Evolutionary conservation across 2,329 filamentous ascomycete genomes (phyloP).

Genomic region (Aspergillus hortae): DNA sequence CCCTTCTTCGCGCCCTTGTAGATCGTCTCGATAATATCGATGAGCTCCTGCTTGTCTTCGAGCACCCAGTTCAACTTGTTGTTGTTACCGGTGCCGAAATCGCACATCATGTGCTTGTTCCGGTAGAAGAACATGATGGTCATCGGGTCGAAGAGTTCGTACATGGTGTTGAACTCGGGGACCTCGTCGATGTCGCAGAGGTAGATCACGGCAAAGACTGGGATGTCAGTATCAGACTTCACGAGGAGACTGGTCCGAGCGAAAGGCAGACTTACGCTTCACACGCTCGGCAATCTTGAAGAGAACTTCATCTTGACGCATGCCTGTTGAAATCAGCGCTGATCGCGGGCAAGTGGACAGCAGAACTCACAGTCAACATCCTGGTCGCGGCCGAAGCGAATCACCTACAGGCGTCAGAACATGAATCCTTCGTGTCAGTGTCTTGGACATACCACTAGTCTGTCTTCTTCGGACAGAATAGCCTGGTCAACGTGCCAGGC

Average conservation of each 20-base stretch:
- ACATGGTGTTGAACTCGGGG: conserved; percentile 94
- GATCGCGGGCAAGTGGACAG: not conserved
- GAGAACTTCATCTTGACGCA: conserved; percentile 86
- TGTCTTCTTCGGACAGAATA: conserved; percentile 85
- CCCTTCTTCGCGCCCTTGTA: conserved; percentile 99
- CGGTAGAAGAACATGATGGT: conserved; percentile 68
- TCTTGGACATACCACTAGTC: conserved; percentile 51
- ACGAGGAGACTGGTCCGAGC: not conserved
- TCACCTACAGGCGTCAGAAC: conserved; percentile 54
- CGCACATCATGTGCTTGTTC: conserved; percentile 91
- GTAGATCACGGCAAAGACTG: conserved; percentile 63
- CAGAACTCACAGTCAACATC: conserved; percentile 62
- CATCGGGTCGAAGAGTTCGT: conserved; percentile 81
- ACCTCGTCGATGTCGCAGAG: conserved; percentile 89
- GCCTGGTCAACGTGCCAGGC: conserved; percentile 99
- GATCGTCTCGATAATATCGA: conserved; percentile 97
- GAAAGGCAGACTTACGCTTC: conserved; percentile 53
- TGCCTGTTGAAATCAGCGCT: conserved; percentile 41
- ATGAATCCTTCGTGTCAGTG: conserved; percentile 27
- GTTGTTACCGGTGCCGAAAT: conserved; percentile 97
- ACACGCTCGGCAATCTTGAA: conserved; percentile 91
- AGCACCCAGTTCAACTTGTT: conserved; percentile 97
- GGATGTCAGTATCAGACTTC: not conserved
- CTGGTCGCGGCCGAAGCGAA: conserved; percentile 85
- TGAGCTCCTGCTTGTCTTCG: conserved; percentile 96